Percentiles rank a stretch among this genome's conserved stretches.
phyloP scores from a whole-genome alignment of 352 stramenopile genomes.

The Globisporangium iwayamae region DNA sequence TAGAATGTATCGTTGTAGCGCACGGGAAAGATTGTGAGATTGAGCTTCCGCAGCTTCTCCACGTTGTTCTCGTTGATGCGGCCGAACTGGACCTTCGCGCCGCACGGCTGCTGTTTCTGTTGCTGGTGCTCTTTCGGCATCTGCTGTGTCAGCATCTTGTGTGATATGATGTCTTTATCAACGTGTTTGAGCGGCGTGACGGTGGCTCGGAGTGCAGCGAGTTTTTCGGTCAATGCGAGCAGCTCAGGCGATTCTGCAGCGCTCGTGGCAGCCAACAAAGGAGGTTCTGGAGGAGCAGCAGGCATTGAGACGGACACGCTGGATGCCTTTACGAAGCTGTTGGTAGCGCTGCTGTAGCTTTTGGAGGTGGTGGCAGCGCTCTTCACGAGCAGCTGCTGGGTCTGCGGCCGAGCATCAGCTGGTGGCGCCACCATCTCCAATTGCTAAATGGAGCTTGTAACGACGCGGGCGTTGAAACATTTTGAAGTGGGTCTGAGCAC shows the following conservation, averaged over 20 bases:
- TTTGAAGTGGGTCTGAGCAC: background rate
- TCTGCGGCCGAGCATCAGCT: background rate
- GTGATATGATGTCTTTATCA: background rate
- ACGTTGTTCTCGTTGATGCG: conserved; percentile 63
- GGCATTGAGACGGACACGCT: background rate
- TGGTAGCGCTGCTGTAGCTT: background rate
- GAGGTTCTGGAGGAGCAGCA: background rate
- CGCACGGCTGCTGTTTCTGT: conserved; percentile 8
- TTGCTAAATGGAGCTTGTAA: conserved; percentile 8
- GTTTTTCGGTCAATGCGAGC: background rate
- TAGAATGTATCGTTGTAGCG: conserved; percentile 93
- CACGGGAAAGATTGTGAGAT: conserved; percentile 90
- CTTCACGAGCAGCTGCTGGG: background rate
- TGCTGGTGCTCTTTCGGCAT: background rate
- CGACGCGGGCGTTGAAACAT: background rate
- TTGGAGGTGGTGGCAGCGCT: background rate
- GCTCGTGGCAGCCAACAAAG: background rate
- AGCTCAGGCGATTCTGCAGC: background rate
- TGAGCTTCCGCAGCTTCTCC: conserved; percentile 83
- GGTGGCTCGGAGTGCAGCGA: conserved; percentile 1
- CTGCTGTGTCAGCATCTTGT: background rate
- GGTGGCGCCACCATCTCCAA: conserved; percentile 1
- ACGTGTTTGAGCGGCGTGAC: background rate
- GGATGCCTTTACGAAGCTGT: background rate
- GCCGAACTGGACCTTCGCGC: conserved; percentile 37